Percentiles rank a stretch among this genome's conserved stretches.
Evolutionary conservation across 306 rosid species (phyloP).

Genomic region (Dalbergia oliveri): DNA sequence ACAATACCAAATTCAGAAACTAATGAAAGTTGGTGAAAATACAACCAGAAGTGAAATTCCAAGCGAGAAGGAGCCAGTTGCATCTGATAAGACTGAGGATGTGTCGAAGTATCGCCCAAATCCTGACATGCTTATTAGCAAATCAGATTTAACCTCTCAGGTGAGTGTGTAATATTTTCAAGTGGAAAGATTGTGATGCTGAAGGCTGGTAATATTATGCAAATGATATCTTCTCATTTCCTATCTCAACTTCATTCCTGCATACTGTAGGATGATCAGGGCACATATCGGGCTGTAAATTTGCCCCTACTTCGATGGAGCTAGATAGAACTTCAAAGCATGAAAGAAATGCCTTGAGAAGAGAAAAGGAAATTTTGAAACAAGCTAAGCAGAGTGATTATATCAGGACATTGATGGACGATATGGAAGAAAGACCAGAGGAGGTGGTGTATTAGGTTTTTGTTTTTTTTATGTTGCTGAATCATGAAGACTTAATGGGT

Average conservation of each 20-base stretch:
- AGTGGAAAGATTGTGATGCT: background rate
- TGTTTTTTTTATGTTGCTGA: conserved; percentile 4
- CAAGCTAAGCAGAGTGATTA: conserved; percentile 69
- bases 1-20: conserved; percentile 90
- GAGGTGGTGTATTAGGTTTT: conserved; percentile 64
- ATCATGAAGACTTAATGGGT: conserved; percentile 24
- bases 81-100: conserved; percentile 59
- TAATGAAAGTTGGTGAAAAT: conserved; percentile 61
- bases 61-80: conserved; percentile 55
- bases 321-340: conserved; percentile 64
- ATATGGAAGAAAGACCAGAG: conserved; percentile 84
- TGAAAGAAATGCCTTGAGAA: conserved; percentile 77
- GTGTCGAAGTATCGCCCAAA: conserved; percentile 79
- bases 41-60: conserved; percentile 50
- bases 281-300: conserved; percentile 63
- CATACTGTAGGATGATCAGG: conserved; percentile 61
- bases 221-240: background rate
- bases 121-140: conserved; percentile 77
- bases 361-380: conserved; percentile 68
- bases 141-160: conserved; percentile 52
- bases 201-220: conserved; percentile 18
- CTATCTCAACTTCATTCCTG: conserved; percentile 32
- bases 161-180: conserved; percentile 50
- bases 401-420: conserved; percentile 69
- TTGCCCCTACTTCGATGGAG: conserved; percentile 82